Evolutionary conservation across 139 green algal genomes (phyloP), one percentile per base, ranked within the genome.

Genomic region (Coelastrella sp.): DNA sequence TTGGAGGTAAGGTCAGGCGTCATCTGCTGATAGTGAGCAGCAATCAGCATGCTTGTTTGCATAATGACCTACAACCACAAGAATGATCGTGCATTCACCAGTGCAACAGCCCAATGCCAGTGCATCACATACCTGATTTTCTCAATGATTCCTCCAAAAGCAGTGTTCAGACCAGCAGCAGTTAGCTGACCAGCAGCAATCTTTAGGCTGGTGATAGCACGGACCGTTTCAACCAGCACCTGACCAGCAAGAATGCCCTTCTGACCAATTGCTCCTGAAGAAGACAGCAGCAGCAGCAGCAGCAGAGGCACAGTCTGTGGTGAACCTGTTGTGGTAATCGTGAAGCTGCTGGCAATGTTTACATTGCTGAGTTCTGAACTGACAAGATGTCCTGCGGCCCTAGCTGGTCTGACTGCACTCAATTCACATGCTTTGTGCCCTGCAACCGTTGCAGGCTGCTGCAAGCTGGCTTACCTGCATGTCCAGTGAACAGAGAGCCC

Each of bases 81-180:
- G n/a, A n/a, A n/a, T n/a, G n/a, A n/a, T n/a, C n/a, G n/a, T n/a
- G n/a, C n/a, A n/a, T n/a, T n/a, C n/a, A n/a, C n/a, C n/a, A n/a
- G n/a, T n/a, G n/a, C n/a, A n/a, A n/a, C n/a, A n/a, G n/a, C n/a
- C n/a, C n/a, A n/a, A n/a, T n/a, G n/a, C n/a, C n/a, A n/a, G n/a
- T n/a, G n/a, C n/a, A n/a, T n/a, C n/a, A n/a, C n/a, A n/a, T n/a
- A 84, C 78, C 59, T 84, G 78, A 84, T 84, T 5, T 34, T 57
- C 41, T 43, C 60, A 4, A 84, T 6, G 27, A 84, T 27, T 11
- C 32, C 78, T 25, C 15, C 5, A 34, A 75, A 35, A 6, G 38
- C 78, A 19, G n/a, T 76, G 40, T 84, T 50, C 15, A 38, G 21
- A 3, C n/a, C 78, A 34, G 59, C 78, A 21, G 50, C 78, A 66